phyloP scores from a whole-genome alignment of 2,329 filamentous ascomycete genomes.

The Cryphonectria parasitica region DNA sequence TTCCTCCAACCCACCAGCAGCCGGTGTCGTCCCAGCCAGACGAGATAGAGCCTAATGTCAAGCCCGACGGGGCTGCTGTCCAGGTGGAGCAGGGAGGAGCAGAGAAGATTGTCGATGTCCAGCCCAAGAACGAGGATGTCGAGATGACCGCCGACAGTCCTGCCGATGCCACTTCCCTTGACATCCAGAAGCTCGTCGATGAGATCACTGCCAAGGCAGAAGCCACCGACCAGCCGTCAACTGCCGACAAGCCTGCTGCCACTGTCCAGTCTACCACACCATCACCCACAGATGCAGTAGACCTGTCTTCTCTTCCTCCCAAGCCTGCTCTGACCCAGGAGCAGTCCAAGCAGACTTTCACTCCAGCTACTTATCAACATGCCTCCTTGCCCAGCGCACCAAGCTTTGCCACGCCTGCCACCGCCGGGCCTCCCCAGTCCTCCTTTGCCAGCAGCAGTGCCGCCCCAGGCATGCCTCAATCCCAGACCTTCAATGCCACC shows the following conservation, averaged over 20 bases:
- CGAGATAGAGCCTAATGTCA: constrained; percentile 25
- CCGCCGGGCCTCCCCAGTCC: constrained; percentile 22
- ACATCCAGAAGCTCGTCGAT: constrained; percentile 43
- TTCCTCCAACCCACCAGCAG: constrained; percentile 22
- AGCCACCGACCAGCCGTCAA: constrained; percentile 31
- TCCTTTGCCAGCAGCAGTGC: constrained; percentile 21
- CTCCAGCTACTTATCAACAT: constrained; percentile 29
- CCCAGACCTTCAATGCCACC: constrained; percentile 23
- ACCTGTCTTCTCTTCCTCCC: constrained; percentile 37
- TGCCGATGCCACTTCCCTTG: constrained; percentile 35
- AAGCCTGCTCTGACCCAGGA: constrained; percentile 37
- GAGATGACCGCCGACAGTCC: constrained; percentile 27
- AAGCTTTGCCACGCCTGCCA: constrained; percentile 22
- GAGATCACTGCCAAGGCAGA: constrained; percentile 39
- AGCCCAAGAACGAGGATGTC: constrained; percentile 26
- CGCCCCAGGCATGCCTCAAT: constrained; percentile 23
- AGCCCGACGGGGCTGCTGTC: constrained; percentile 5
- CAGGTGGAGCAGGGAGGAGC: not conserved
- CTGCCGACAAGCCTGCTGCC: constrained; percentile 29
- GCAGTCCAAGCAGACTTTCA: constrained; percentile 30
- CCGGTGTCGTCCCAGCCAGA: constrained; percentile 10
- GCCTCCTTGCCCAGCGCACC: constrained; percentile 28
- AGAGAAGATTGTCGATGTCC: constrained; percentile 21
- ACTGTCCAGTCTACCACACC: constrained; percentile 22
- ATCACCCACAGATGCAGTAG: constrained; percentile 32